Conservation (phyloP, 2,329 filamentous ascomycete species). For the Knufia fluminis region DNA sequence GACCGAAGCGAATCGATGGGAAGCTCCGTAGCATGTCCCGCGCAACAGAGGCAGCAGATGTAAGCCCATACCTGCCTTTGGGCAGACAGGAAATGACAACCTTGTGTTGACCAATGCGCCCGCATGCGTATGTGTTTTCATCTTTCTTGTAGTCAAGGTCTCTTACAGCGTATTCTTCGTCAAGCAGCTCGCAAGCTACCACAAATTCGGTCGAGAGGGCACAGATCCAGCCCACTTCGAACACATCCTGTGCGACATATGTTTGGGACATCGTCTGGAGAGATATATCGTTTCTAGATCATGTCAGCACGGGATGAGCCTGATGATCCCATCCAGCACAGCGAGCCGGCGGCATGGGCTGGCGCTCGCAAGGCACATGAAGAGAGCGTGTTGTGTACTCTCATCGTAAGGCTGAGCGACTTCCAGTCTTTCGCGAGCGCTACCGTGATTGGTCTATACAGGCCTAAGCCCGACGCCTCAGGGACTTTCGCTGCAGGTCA, state of each 20-base stretch:
- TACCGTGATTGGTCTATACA: too few relatives aligned
- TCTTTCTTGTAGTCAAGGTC: slow-evolving; percentile 16
- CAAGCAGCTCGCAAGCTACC: slow-evolving; percentile 33
- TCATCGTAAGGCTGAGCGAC: too few relatives aligned
- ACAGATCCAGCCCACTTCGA: slow-evolving; percentile 37
- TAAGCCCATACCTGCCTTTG: slow-evolving; percentile 25
- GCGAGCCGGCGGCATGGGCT: too few relatives aligned
- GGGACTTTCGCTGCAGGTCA: too few relatives aligned
- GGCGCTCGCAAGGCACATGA: too few relatives aligned
- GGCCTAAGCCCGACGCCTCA: too few relatives aligned
- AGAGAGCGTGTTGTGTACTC: too few relatives aligned
- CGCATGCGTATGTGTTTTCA: slow-evolving; percentile 26
- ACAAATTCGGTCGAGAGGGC: slow-evolving; percentile 31
- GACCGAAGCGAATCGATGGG: slow-evolving; percentile 27
- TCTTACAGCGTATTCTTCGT: slow-evolving; percentile 29
- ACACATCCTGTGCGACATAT: background rate
- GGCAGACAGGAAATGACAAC: slow-evolving; percentile 28
- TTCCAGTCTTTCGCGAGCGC: too few relatives aligned
- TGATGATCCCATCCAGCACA: too few relatives aligned
- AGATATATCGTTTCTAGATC: too few relatives aligned
- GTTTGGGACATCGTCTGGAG: background rate
- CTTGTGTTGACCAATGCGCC: slow-evolving; percentile 25
- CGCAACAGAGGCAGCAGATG: slow-evolving; percentile 27
- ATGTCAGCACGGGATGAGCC: too few relatives aligned
- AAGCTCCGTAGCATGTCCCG: slow-evolving; percentile 27